Conservation (phyloP, 202 grass and related monocot species). For the Carex arenaria region DNA sequence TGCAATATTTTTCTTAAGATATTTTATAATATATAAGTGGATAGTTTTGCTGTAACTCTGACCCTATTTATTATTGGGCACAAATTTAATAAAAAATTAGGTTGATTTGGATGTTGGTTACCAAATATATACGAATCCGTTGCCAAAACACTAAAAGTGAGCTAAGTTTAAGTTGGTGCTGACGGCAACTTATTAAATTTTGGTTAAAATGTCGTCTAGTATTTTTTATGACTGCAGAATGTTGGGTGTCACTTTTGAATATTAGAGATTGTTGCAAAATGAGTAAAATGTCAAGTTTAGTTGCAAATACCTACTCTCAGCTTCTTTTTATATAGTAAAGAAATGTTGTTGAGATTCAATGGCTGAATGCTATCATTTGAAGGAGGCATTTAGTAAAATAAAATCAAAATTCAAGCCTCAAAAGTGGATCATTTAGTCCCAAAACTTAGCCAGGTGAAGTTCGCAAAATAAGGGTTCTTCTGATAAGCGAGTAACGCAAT, state of each 20-base stretch:
- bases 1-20: neutral
- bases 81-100: neutral
- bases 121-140: neutral
- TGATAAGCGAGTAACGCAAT: too few relatives aligned
- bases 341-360: conserved; percentile 2
- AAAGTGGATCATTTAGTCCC: neutral
- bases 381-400: neutral
- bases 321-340: neutral
- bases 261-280: neutral
- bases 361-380: neutral
- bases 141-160: neutral
- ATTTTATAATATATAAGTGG: neutral
- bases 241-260: neutral
- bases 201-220: neutral
- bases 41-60: neutral
- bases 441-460: too few relatives aligned
- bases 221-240: neutral
- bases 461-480: too few relatives aligned
- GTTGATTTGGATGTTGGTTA: neutral
- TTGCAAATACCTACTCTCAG: neutral
- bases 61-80: neutral
- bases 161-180: neutral
- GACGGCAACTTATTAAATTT: neutral
- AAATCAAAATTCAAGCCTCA: neutral
- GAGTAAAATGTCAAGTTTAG: neutral